Base-by-base conservation (phyloP, 352 stramenopile genomes). In the Phytophthora multivora region DNA sequence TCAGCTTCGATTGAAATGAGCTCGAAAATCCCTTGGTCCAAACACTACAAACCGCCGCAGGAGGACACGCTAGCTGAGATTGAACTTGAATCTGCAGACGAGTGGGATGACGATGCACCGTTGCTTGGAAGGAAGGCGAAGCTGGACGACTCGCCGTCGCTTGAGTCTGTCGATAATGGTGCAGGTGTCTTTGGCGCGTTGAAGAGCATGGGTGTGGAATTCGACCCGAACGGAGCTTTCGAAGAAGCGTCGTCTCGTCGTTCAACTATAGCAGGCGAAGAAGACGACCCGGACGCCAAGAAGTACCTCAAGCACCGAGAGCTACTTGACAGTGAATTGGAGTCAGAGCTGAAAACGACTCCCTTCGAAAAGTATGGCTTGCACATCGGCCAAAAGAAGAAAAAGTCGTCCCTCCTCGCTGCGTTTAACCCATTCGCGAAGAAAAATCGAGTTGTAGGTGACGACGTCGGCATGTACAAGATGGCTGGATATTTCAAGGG, bases 401-500 rank as follows among this genome's bases (percentile, higher is more conserved):
- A 91, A 45, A 89, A 88, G 47, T 71, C 67, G 12, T 87, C 76
- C 33, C 63, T 91, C 8, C 35, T 94, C 40, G 50, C 73, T 11
- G 72, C 83, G 21, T 71, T 93, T 10, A 92, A 91, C 45, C 73
- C 79, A 9, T 91, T 90, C 58, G 81, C 77, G 12, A 92, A 88
- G 64, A 94, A 91, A 50, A 58, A 68, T 46, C 33, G 65, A 7
- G 39, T 56, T 18, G n/a, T 75, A 62, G 19, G 54, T 21, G 66
- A 69, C 36, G 81, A 83, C 12, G 73, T 66, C 11, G 80, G 79
- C 4, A 70, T 85, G 30, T 93, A 89, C 71, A 91, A 93, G 62
- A 80, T 88, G 28, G 89, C 89, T 19, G 92, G 90, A 2, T 80
- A 85, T 21, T 97, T 98, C 61, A 98, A 98, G 78, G 91, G 90